Base-by-base conservation (phyloP, 2,329 filamentous ascomycete genomes). In the Beauveria scarabaeidicola region DNA sequence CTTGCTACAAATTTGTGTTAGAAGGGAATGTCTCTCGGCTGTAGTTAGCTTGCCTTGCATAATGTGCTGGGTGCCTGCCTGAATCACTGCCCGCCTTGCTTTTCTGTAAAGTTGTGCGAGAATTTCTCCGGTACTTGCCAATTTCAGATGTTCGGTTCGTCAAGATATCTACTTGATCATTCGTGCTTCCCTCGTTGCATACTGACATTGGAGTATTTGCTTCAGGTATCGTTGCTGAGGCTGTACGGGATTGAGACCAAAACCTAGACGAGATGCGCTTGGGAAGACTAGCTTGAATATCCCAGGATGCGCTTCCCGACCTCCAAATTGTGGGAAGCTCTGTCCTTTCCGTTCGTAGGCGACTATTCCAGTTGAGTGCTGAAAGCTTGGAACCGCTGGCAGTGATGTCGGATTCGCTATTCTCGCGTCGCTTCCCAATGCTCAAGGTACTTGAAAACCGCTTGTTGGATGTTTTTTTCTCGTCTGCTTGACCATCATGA, bases 201-300 rank as follows among this genome's bases (percentile, higher is more conserved):
- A 46, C 52, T 21, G 36, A 2, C 21, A 25, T 36, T 25, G 46
- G 7, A 6, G 2, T 5, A 3, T 21, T 19, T 21, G 15, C 3
- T 46, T 46, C 38, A 1, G 47, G 25, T 36, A 32, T 32, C 7
- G 15, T 59, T 11, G 8, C 40, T 5, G 56, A 59, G 25, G 10
- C 56, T 36, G 36, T 36, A 13, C 40, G 47, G 9, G 47, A n/a
- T 25, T 46, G 38, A 25, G 23, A 36, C 56, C 56, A 52, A 10
- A 59, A 17, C 10, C 9, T 59, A 7, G 56, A 59, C 4, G 56
- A 59, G 6, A 52, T 46, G 25, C 56, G 56, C 27, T 38, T 59
- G 7, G 36, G 56, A 8, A 52, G 48, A 23, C 47, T 52, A 15
- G 38, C 27, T 21, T 52, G 48, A 17, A 52, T 40, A 38, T 59